phyloP scores from a whole-genome alignment of 2,329 filamentous ascomycete genomes.

The Harringtonia aguacate region DNA sequence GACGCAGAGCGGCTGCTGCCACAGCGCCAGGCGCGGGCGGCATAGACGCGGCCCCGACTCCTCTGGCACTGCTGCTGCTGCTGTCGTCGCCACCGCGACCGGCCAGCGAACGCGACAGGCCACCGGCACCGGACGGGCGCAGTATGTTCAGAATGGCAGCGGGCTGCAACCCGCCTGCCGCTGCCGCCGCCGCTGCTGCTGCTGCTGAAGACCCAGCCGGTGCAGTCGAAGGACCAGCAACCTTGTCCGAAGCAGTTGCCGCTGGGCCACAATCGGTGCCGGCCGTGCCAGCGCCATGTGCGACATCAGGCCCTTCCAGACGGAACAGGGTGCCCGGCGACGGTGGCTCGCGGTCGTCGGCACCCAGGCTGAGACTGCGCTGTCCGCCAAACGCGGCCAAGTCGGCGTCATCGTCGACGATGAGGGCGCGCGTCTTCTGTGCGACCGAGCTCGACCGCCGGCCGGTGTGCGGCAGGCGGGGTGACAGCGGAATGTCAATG shows the following conservation, averaged over 20 bases:
- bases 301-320: conserved; percentile 24
- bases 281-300: conserved; percentile 21
- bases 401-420: conserved; percentile 46
- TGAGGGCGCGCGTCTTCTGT: conserved; percentile 45
- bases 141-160: no score
- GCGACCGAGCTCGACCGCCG: conserved; percentile 61
- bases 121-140: no score
- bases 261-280: not conserved
- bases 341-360: conserved; percentile 50
- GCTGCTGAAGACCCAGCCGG: not conserved
- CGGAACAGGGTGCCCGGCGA: conserved; percentile 54
- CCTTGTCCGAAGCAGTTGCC: no score
- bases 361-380: conserved; percentile 57
- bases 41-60: not conserved
- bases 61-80: not conserved
- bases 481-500: conserved; percentile 65
- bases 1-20: no score
- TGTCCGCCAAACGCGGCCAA: conserved; percentile 45
- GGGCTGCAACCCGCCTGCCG: not conserved
- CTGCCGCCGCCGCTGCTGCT: not conserved
- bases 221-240: not conserved
- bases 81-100: not conserved
- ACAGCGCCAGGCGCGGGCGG: not conserved
- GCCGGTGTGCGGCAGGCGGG: conserved; percentile 36
- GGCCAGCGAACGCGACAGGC: no score